These are phyloP conservation scores for Paraphoma chrysanthemicola DNA, from an alignment of 2,329 filamentous ascomycete genomes.

Conservation along the genomic window DNA sequence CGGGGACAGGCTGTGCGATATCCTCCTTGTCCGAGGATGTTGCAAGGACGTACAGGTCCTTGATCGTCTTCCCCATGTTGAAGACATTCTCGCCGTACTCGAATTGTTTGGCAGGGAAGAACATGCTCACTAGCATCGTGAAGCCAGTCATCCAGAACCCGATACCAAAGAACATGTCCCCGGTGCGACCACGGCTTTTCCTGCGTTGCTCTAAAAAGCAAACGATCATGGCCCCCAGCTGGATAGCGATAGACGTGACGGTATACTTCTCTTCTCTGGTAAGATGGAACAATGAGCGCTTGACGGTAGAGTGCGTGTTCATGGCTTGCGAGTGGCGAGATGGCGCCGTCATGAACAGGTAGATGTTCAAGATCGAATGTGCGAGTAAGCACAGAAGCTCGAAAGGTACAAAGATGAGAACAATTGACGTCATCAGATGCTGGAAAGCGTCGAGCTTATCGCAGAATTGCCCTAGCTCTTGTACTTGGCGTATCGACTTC, in stretches of 20 bases:
- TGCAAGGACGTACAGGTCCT: slow-evolving; percentile 3
- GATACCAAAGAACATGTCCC: background rate
- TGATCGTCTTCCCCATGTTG: background rate
- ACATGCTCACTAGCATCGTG: background rate
- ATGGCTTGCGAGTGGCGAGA: background rate
- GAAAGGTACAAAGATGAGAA: background rate
- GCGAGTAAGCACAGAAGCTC: background rate
- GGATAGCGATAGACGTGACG: background rate
- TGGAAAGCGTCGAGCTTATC: background rate
- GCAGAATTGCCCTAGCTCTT: background rate
- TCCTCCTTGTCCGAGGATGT: background rate
- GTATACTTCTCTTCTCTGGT: background rate
- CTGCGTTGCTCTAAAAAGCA: background rate
- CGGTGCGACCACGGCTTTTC: background rate
- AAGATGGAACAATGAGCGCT: background rate
- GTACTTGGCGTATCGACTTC: background rate
- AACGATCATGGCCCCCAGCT: background rate
- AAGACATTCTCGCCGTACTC: background rate
- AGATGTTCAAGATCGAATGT: background rate
- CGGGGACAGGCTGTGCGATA: background rate
- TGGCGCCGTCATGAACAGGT: background rate
- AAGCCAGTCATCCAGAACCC: background rate
- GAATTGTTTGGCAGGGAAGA: background rate
- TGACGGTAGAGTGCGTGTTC: background rate
- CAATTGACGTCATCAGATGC: background rate